phyloP scores from a whole-genome alignment of 805 yeast genomes.

The Cyberlindnera euphorbiiphila region DNA sequence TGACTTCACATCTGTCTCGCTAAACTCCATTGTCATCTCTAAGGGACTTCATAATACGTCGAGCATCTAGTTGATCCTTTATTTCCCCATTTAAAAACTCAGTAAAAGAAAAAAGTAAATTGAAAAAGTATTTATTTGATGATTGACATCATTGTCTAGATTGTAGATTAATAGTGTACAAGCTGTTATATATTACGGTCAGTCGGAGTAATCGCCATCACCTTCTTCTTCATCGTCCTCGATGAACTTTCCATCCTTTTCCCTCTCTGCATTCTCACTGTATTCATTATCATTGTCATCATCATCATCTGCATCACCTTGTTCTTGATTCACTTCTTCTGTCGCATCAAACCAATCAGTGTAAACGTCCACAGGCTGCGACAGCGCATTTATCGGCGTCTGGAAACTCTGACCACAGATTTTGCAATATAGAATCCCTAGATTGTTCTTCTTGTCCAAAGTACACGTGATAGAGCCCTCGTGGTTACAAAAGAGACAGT shows the following conservation, averaged over 20 bases:
- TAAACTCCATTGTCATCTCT: too few relatives aligned
- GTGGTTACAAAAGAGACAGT: slow-evolving; percentile 93
- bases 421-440: slow-evolving; percentile 85
- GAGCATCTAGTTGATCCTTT: too few relatives aligned
- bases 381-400: slow-evolving; percentile 67
- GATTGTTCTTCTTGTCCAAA: slow-evolving; percentile 77
- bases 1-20: too few relatives aligned
- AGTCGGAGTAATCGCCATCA: slow-evolving; percentile 27
- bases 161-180: too few relatives aligned
- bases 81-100: too few relatives aligned
- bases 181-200: too few relatives aligned
- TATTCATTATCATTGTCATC: slow-evolving; percentile 27
- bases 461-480: slow-evolving; percentile 87
- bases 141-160: too few relatives aligned
- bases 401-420: slow-evolving; percentile 94
- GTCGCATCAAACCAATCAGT: slow-evolving; percentile 99
- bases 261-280: slow-evolving; percentile 14
- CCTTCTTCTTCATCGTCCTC: slow-evolving; percentile 28
- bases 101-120: too few relatives aligned
- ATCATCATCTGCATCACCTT: slow-evolving; percentile 31
- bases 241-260: slow-evolving; percentile 20
- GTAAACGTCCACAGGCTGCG: slow-evolving; percentile 92
- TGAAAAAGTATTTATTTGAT: too few relatives aligned
- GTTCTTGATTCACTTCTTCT: slow-evolving; percentile 50
- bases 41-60: too few relatives aligned